These are phyloP conservation scores for Podospora fimiseda DNA, from an alignment of 495 filamentous ascomycete genomes.

Conservation along the genomic window DNA sequence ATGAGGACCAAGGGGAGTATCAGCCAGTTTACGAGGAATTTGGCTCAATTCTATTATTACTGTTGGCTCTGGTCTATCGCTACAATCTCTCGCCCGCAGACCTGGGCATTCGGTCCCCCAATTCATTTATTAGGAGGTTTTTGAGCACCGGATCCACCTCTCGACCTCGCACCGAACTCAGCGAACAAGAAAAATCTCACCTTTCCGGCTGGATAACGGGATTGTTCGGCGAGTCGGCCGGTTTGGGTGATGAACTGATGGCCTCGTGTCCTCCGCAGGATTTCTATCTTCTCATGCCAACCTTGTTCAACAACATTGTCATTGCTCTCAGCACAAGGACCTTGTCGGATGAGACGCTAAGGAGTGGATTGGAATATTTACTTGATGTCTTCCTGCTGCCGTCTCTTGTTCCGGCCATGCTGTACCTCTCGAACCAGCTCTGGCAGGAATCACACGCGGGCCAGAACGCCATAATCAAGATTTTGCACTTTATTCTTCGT, in stretches of 20 bases:
- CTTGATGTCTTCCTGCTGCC: slow-evolving; percentile 87
- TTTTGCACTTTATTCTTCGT: slow-evolving; percentile 68
- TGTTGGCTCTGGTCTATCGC: slow-evolving; percentile 76
- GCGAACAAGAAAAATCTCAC: slow-evolving; percentile 66
- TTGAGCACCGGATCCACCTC: slow-evolving; percentile 57
- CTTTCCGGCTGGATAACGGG: slow-evolving; percentile 80
- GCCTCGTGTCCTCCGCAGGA: slow-evolving; percentile 86
- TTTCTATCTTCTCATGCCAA: slow-evolving; percentile 87
- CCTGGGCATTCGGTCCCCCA: slow-evolving; percentile 49
- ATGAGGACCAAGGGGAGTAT: slow-evolving; percentile 91
- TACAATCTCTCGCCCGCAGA: slow-evolving; percentile 68
- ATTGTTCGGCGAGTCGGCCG: slow-evolving; percentile 76
- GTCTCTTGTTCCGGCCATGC: slow-evolving; percentile 72
- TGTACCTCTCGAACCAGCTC: slow-evolving; percentile 75
- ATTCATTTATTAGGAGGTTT: slow-evolving; percentile 77
- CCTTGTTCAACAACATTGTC: slow-evolving; percentile 79
- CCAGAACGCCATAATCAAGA: slow-evolving; percentile 62
- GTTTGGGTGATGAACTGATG: slow-evolving; percentile 74
- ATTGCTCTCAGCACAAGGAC: slow-evolving; percentile 64
- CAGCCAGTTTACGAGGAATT: slow-evolving; percentile 98
- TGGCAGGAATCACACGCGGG: slow-evolving; percentile 51
- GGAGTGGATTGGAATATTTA: slow-evolving; percentile 82
- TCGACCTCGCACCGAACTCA: slow-evolving; percentile 58
- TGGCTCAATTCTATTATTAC: slow-evolving; percentile 75
- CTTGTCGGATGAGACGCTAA: slow-evolving; percentile 73